Conservation (phyloP, 106 monocot species). For the Platanthera guangdongensis region DNA sequence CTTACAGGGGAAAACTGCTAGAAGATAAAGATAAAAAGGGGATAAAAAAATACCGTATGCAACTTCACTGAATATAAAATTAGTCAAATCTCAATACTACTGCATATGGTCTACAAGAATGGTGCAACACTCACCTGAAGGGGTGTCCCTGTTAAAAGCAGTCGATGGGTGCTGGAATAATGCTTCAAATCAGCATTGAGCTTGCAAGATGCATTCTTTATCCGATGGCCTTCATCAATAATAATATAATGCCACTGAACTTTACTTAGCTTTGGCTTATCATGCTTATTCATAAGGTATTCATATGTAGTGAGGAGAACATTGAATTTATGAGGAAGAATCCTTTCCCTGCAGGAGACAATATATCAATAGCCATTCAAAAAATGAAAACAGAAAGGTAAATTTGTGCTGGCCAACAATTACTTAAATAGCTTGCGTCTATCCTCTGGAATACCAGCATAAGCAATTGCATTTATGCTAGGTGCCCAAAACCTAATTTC, state of each 20-base stretch:
- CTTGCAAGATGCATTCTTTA: slow-evolving; percentile 99
- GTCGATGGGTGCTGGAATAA: slow-evolving; percentile 83
- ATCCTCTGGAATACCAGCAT: slow-evolving; percentile 92
- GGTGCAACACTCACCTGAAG: slow-evolving; percentile 53
- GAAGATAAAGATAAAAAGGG: neutral
- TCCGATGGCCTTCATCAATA: slow-evolving; percentile 99
- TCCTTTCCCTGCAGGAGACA: slow-evolving; percentile 75
- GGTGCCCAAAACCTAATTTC: slow-evolving; percentile 95
- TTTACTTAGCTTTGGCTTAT: slow-evolving; percentile 94
- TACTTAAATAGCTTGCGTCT: slow-evolving; percentile 93
- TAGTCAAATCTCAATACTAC: neutral
- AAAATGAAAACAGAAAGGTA: neutral
- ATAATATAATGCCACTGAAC: slow-evolving; percentile 98
- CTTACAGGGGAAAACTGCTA: neutral
- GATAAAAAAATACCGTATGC: neutral
- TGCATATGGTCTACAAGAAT: neutral
- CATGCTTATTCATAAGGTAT: slow-evolving; percentile 99
- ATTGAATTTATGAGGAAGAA: slow-evolving; percentile 86
- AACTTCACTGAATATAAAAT: neutral
- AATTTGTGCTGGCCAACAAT: neutral
- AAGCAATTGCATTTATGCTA: slow-evolving; percentile 72
- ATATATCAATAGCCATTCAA: slow-evolving; percentile 4
- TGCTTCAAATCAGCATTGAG: slow-evolving; percentile 97
- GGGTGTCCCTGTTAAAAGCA: slow-evolving; percentile 96
- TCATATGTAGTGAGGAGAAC: slow-evolving; percentile 98